Conservation (phyloP, 805 yeast genomes). For the Candida lessepsii region DNA sequence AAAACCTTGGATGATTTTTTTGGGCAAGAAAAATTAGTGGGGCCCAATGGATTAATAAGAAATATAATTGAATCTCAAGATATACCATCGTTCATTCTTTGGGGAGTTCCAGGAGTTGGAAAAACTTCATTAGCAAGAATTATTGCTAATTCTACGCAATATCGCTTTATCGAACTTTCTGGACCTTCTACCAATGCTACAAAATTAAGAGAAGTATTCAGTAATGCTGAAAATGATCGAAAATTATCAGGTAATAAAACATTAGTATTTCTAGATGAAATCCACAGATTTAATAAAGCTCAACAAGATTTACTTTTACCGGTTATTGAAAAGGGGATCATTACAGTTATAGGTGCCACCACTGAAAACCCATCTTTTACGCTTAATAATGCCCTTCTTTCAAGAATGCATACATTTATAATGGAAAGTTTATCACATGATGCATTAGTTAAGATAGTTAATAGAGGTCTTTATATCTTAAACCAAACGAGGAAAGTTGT, state of each 20-base stretch:
- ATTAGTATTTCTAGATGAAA: slow-evolving; percentile 41
- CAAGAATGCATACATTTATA: slow-evolving; percentile 44
- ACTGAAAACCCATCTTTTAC: slow-evolving; percentile 65
- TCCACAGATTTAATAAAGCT: slow-evolving; percentile 43
- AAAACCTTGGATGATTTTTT: slow-evolving; percentile 35
- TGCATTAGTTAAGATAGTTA: slow-evolving; percentile 34
- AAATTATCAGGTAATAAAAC: slow-evolving; percentile 41
- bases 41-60: slow-evolving; percentile 34
- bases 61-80: slow-evolving; percentile 32
- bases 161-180: slow-evolving; percentile 38
- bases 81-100: slow-evolving; percentile 41
- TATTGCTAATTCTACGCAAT: slow-evolving; percentile 30
- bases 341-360: slow-evolving; percentile 45
- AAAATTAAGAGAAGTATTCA: slow-evolving; percentile 34
- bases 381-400: slow-evolving; percentile 41
- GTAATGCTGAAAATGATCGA: slow-evolving; percentile 36
- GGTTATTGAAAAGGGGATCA: slow-evolving; percentile 39
- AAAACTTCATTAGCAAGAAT: slow-evolving; percentile 44
- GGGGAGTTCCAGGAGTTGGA: slow-evolving; percentile 49
- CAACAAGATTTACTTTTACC: slow-evolving; percentile 44
- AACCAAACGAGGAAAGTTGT: slow-evolving; percentile 61
- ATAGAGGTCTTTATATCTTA: slow-evolving; percentile 41
- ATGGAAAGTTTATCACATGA: slow-evolving; percentile 38
- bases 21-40: slow-evolving; percentile 44
- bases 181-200: slow-evolving; percentile 41